Evolutionary conservation across 805 yeast genomes (phyloP), one percentile per base, ranked within the genome.

Genomic region (Ogataea siamensis): DNA sequence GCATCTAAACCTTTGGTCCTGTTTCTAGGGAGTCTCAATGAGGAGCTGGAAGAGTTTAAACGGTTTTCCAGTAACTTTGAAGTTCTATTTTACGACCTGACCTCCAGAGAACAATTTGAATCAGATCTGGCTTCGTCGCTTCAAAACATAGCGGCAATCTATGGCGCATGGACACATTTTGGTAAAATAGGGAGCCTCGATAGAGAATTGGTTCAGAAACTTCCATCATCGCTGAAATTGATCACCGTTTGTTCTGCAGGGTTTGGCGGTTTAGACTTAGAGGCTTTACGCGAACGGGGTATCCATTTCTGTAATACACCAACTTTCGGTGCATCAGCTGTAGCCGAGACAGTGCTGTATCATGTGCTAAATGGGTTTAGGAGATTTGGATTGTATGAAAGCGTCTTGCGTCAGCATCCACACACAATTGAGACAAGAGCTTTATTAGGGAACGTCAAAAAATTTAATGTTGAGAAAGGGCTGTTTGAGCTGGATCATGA

Each of bases 281-380:
- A 43, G 5, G 58, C 49, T 7, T 51, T 75, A 60, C 49, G 47
- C 48, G 37, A 26, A 7, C 34, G 33, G 36, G 72, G 71, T 10
- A 74, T 85, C 18, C 51, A 63, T 6, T 65, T 85, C 43, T 75
- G 84, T 43, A 81, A 85, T 53, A 79, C 78, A 39, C 74, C 85
- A 42, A 63, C 73, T 8, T 63, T 68, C 26, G 78, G 83, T 0
- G 76, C 84, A 1, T 75, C 68, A 27, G 81, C 83, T 11, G 94
- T 85, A 18, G 84, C 89, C 3, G 94, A 85, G 46, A 62, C 80
- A 41, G 91, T 81, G 3, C 61, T 83, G 30, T 71, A 64, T 51
- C 68, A 80, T 47, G 64, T 83, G 0, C 55, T 84, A 40, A 70
- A 77, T 25, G 71, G 78, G 15, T 81, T 80, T 63, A 68, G 93